These are phyloP conservation scores for Prunella vulgaris DNA, from an alignment of 257 asterid genomes.

Conservation along the genomic window DNA sequence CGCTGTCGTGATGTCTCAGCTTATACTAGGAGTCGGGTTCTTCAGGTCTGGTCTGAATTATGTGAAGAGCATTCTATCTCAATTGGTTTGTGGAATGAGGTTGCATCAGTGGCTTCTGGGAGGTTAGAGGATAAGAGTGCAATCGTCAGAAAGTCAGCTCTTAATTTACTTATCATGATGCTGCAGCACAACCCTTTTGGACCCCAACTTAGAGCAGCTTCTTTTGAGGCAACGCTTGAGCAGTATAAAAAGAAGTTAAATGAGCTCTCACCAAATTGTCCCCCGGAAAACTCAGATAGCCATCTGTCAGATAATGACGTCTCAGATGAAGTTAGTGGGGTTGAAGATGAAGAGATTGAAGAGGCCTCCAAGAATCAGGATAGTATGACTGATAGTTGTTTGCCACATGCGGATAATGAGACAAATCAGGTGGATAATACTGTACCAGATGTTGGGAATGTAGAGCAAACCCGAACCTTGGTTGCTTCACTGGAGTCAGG, in stretches of 20 bases:
- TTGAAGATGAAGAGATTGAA: conserved; percentile 42
- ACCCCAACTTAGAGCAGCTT: conserved; percentile 79
- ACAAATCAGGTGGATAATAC: conserved; percentile 37
- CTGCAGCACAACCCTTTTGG: conserved; percentile 98
- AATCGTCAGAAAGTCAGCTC: conserved; percentile 96
- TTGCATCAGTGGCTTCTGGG: conserved; percentile 86
- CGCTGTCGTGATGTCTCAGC: conserved; percentile 98
- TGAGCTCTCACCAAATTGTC: conserved; percentile 56
- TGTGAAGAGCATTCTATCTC: conserved; percentile 91
- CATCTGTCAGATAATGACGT: conserved; percentile 41
- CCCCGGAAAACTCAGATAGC: conserved; percentile 35
- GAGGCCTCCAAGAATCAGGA: conserved; percentile 34
- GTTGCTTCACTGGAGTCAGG: conserved; percentile 98
- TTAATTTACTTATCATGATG: conserved; percentile 85
- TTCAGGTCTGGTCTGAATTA: conserved; percentile 96
- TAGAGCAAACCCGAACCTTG: conserved; percentile 91
- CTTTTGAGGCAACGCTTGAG: conserved; percentile 94
- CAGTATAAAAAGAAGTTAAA: conserved; percentile 80
- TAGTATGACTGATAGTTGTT: conserved; percentile 69
- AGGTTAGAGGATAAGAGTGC: conserved; percentile 97
- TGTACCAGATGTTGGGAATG: conserved; percentile 90
- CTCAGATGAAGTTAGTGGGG: conserved; percentile 53
- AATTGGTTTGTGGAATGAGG: conserved; percentile 97
- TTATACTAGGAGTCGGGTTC: conserved; percentile 95
- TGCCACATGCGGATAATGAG: conserved; percentile 44